Conservation (phyloP, 495 filamentous ascomycete species). For the Neurospora pannonica region DNA sequence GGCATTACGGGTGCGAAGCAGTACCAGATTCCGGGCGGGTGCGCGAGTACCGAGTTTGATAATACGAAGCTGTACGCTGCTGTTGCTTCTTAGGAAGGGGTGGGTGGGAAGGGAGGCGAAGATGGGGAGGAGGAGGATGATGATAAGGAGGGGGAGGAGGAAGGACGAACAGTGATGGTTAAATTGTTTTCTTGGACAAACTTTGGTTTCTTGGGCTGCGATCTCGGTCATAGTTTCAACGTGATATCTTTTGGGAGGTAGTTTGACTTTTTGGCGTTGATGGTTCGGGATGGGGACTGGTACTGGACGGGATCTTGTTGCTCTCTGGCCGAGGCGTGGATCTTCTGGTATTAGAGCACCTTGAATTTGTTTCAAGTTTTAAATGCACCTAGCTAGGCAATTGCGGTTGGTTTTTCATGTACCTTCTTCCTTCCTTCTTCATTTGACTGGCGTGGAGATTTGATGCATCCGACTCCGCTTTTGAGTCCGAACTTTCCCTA, state of each 20-base stretch:
- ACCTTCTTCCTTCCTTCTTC: not conserved
- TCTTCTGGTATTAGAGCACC: not conserved
- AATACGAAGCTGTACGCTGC: not conserved
- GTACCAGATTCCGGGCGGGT: slow-evolving; percentile 16
- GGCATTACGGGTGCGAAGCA: slow-evolving; percentile 19
- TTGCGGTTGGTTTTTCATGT: not conserved
- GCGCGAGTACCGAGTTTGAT: slow-evolving; percentile 13
- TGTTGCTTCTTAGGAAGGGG: not conserved
- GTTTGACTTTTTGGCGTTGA: not conserved
- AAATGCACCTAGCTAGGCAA: not conserved
- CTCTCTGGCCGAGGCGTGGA: not conserved
- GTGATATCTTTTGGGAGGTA: not conserved
- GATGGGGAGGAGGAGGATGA: not conserved
- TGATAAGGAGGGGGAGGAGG: not conserved
- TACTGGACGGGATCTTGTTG: not conserved
- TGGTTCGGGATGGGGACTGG: not conserved
- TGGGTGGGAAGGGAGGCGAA: no score
- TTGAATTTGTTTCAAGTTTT: not conserved
- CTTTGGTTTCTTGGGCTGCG: not conserved
- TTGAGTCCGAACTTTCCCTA: not conserved
- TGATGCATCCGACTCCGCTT: not conserved
- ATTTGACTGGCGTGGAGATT: not conserved
- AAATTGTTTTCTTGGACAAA: not conserved
- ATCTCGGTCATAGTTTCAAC: not conserved
- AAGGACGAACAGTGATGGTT: not conserved